These are phyloP conservation scores for Arxiozyma heterogenica DNA, from an alignment of 1,139 yeast species.

Conservation along the genomic window DNA sequence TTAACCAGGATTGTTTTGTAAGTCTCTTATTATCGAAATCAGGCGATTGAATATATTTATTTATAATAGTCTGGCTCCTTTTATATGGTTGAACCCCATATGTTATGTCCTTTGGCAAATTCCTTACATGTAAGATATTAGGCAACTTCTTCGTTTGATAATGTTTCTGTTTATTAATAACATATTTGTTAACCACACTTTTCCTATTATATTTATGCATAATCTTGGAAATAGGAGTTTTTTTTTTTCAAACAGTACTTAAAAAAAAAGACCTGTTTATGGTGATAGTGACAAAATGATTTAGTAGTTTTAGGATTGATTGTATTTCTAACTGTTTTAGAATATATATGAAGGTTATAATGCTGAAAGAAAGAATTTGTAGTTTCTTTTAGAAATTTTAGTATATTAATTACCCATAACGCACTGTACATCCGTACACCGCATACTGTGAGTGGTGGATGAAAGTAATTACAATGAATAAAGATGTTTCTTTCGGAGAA, in stretches of 20 bases:
- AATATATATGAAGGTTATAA: no score
- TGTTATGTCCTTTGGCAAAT: constrained; percentile 46
- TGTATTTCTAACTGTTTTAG: neutral
- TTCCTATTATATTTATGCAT: constrained; percentile 2
- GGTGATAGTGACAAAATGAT: no score
- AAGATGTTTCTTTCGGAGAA: no score
- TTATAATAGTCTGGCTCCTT: constrained; percentile 2
- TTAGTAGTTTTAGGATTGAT: neutral
- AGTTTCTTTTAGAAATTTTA: neutral
- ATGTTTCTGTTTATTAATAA: neutral
- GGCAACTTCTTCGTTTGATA: constrained; percentile 44
- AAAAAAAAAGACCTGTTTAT: neutral
- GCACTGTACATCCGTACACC: neutral
- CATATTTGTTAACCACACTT: neutral
- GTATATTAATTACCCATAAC: neutral
- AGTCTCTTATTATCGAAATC: neutral
- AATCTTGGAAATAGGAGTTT: neutral
- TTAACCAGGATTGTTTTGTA: constrained; percentile 5
- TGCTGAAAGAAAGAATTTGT: neutral
- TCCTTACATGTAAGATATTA: constrained; percentile 52
- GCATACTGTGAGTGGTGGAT: neutral
- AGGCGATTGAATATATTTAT: neutral
- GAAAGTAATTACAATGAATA: no score
- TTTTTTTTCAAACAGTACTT: no score
- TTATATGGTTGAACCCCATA: constrained; percentile 23